Evolutionary conservation across 2,329 filamentous ascomycete genomes (phyloP), one percentile per base, ranked within the genome.

Genomic region (Aspergillus oerlinghausenensis): DNA sequence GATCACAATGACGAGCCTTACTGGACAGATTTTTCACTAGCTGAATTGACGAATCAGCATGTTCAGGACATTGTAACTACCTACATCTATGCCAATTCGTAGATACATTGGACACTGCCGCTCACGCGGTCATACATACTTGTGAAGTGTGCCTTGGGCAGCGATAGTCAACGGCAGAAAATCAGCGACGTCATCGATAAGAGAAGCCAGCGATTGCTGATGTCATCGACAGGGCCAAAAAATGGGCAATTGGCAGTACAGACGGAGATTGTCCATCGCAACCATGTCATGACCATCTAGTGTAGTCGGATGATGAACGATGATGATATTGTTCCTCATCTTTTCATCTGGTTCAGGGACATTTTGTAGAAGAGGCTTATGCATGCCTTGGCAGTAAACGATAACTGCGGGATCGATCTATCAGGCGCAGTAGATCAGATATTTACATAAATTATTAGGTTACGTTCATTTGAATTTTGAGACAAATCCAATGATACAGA

Each of bases 101-200:
- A 35, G 32, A 35, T 17, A 17, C 11, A 7, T 17, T 38, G 14
- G 7, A 17, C 32, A 38, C 32, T 6, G 32, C 14, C 32, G 14
- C 32, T 38, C 32, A 38, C 32, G 32, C 32, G 14, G 32, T n/a
- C 32, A 38, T 38, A 38, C 32, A 2, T 38, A 23, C 21, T 23
- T 23, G 32, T 7, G 14, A 17, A 17, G 32, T 17, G 5, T 38
- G 32, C 32, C 32, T 38, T 17, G 32, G 32, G 14, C 14, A 38
- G 32, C 32, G 32, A 38, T 38, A 7, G 14, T 6, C 32, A 6
- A 38, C 14, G 5, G 32, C 14, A 38, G 14, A 38, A 7, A 38
- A 38, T 38, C 32, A 38, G 55, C 57, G 57, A 63, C 61, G 61
- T 64, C 62, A 63, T 64, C 51, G 58, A 38, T 38, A 38, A 50